Percentiles rank a stretch among this genome's conserved stretches.
These are phyloP conservation scores for Calycina marina DNA, from an alignment of 2,329 filamentous ascomycete genomes.

Conservation along the genomic window DNA sequence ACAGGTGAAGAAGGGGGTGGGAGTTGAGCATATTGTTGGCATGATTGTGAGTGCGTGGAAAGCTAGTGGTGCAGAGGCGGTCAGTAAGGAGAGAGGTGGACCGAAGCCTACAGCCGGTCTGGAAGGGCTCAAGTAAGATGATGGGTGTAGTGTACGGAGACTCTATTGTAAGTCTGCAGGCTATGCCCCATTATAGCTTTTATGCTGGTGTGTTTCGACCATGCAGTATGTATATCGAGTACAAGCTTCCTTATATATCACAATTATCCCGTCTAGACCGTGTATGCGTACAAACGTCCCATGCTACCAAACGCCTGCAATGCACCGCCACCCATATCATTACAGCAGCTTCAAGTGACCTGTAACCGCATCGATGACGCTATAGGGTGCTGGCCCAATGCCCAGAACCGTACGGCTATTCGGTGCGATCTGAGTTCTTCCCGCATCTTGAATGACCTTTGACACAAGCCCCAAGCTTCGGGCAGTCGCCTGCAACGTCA, in stretches of 20 bases:
- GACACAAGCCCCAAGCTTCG: conserved; percentile 74
- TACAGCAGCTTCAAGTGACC: conserved; percentile 72
- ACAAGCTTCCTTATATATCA: too few relatives aligned
- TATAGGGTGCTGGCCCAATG: conserved; percentile 68
- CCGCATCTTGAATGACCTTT: conserved; percentile 87
- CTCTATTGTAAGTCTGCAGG: too few relatives aligned
- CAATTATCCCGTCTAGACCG: too few relatives aligned
- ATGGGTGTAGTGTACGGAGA: too few relatives aligned
- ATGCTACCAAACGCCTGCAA: conserved; percentile 1
- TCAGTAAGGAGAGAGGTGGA: conserved; percentile 37
- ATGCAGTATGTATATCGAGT: too few relatives aligned
- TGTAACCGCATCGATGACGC: conserved; percentile 74
- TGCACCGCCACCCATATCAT: neutral
- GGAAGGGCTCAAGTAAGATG: conserved; percentile 30
- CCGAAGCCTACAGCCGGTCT: conserved; percentile 42
- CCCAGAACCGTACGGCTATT: conserved; percentile 89
- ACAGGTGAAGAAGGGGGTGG: conserved; percentile 86
- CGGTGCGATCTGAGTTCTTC: conserved; percentile 87
- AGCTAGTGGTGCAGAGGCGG: conserved; percentile 64
- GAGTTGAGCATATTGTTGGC: conserved; percentile 73
- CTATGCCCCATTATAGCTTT: too few relatives aligned
- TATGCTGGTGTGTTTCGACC: too few relatives aligned
- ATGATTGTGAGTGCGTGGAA: conserved; percentile 88
- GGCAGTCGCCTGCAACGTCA: conserved; percentile 61
- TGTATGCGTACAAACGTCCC: too few relatives aligned